A percentile compares a stretch with the other conserved stretches of the same genome.
phyloP scores from a whole-genome alignment of 1,284 basidiomycete genomes.

The Macrocystidia cucumis region DNA sequence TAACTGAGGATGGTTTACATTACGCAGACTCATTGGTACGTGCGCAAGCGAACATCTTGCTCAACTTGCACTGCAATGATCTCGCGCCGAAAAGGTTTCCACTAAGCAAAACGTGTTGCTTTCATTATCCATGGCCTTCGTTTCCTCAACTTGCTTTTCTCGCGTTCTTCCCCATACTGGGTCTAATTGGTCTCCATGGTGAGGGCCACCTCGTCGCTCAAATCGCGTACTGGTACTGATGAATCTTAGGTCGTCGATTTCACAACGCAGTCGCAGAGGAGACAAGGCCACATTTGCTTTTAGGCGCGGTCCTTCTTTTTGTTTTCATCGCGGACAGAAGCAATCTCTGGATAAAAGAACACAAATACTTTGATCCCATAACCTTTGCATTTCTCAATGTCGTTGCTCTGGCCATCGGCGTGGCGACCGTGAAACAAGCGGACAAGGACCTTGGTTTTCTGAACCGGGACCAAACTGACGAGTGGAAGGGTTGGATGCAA shows the following conservation, averaged over 20 bases:
- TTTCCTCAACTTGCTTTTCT: conserved; percentile 57
- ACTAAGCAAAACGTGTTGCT: conserved; percentile 80
- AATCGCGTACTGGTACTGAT: not conserved
- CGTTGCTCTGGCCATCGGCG: conserved; percentile 47
- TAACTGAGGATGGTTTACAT: conserved; percentile 82
- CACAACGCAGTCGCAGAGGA: conserved; percentile 1
- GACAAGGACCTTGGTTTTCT: conserved; percentile 84
- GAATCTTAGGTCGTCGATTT: conserved; percentile 7
- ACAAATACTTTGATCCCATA: conserved; percentile 73
- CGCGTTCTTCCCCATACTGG: conserved; percentile 42
- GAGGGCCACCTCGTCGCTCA: no score
- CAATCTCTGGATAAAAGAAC: conserved; percentile 79
- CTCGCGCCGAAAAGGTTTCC: conserved; percentile 61
- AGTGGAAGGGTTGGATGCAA: conserved; percentile 98
- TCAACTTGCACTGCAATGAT: conserved; percentile 82
- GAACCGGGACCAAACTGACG: conserved; percentile 87
- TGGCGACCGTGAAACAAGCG: conserved; percentile 57
- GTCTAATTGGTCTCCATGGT: no score
- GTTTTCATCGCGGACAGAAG: conserved; percentile 79
- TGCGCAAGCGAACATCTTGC: conserved; percentile 70
- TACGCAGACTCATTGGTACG: conserved; percentile 60
- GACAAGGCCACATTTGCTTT: conserved; percentile 38
- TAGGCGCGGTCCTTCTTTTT: conserved; percentile 59
- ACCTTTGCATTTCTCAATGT: conserved; percentile 57
- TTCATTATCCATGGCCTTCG: conserved; percentile 63